Conservation (phyloP, 1,284 basidiomycete genomes). For the Pseudomicrostroma phylloplanum region DNA sequence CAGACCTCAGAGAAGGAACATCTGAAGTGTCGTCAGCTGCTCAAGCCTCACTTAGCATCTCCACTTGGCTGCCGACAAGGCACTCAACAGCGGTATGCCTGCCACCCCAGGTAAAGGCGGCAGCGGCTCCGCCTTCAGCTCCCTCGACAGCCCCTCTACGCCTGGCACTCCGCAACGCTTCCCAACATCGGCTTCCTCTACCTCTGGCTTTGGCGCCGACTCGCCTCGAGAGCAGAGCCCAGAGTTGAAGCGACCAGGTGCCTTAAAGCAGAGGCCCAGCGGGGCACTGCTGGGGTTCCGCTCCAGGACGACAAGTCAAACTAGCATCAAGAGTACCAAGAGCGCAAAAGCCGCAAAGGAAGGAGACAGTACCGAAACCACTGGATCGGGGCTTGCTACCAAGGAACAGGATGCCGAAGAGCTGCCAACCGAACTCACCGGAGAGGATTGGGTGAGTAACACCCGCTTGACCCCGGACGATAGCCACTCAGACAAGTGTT, state of each 20-base stretch:
- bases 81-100: too few species aligned
- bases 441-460: neutral
- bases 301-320: neutral
- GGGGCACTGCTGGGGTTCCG: neutral
- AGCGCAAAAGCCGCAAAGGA: neutral
- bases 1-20: too few species aligned
- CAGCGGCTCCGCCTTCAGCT: too few species aligned
- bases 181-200: too few species aligned
- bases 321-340: neutral
- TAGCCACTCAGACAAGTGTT: neutral
- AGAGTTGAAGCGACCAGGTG: neutral
- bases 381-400: neutral
- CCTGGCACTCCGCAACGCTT: too few species aligned
- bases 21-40: too few species aligned
- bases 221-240: too few species aligned
- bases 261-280: neutral
- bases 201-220: too few species aligned
- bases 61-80: too few species aligned
- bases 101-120: too few species aligned
- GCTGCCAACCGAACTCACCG: neutral
- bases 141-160: too few species aligned
- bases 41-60: too few species aligned
- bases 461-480: neutral
- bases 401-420: constrained; percentile 4
- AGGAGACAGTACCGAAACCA: neutral